Base-by-base conservation (phyloP, 441 rosid genomes). In the Gossypium davidsonii region DNA sequence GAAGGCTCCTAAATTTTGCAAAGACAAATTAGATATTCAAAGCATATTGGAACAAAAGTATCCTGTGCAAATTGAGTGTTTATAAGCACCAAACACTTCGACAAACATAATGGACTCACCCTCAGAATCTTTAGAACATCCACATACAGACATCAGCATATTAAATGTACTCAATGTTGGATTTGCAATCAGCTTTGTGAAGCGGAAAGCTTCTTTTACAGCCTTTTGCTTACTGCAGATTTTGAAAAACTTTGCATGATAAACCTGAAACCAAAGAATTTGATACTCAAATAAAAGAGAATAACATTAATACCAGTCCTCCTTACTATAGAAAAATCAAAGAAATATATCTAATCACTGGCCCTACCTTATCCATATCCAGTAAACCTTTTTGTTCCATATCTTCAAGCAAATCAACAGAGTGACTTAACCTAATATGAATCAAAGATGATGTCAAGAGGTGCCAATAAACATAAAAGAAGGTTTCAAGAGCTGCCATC, bases 131-230 rank as follows among this genome's bases (percentile, higher is more conserved):
- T 85, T 87, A 74, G 97, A 90, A 83, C 79, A 80, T 42, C 96
- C 85, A 76, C 95, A 94, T 14, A 94, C 95, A 73, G 95, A 86
- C 91, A 90, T 88, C 59, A 94, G 88, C 98, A 94, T 90, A 86
- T 94, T 94, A 78, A 89, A 94, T 72, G 98, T 92, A 81, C 98
- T 94, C 77, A 94, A 79, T 63, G 90, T 87, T 70, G 97, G 98
- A 72, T 87, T 90, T 55, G 87, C 80, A 77, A 94, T 76, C 85
- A 94, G 83, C 84, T 85, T 89, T 85, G 84, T 86, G 86, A 94
- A 94, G 71, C 86, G 85, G 81, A 92, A 88, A 75, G 97, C 98
- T 85, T 92, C 92, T 76, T 87, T 83, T 34, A 85, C 89, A 70
- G 94, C 91, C 73, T 84, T 88, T 76, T 76, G 75, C 82, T 73